A percentile compares a stretch with the other conserved stretches of the same genome.
phyloP scores from a whole-genome alignment of 345 rosid genomes.

The Citrus hindsii region DNA sequence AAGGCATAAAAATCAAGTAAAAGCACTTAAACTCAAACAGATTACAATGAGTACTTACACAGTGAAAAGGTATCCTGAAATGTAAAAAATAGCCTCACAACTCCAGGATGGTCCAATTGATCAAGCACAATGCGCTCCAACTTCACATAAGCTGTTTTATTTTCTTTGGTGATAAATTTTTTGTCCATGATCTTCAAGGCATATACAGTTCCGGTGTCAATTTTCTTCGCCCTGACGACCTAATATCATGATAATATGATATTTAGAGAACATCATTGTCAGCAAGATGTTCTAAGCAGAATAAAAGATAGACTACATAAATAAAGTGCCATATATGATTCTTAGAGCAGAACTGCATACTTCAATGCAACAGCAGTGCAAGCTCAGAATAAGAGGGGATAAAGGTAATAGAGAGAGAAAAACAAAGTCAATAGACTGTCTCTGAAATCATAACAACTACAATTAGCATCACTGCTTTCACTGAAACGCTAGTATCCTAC shows the following conservation, averaged over 20 bases:
- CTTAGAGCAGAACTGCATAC: neutral
- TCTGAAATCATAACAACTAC: neutral
- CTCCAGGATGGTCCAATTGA: slow-evolving; percentile 95
- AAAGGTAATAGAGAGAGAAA: neutral
- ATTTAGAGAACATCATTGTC: slow-evolving; percentile 8
- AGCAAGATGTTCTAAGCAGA: slow-evolving; percentile 3
- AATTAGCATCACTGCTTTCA: neutral
- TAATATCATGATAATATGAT: slow-evolving; percentile 26
- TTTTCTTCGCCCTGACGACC: slow-evolving; percentile 98
- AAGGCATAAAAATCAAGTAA: neutral
- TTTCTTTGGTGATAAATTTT: slow-evolving; percentile 95
- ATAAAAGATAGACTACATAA: neutral
- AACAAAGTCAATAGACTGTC: neutral
- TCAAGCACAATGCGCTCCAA: slow-evolving; percentile 93
- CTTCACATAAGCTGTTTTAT: slow-evolving; percentile 94
- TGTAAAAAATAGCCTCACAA: slow-evolving; percentile 82
- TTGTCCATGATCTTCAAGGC: slow-evolving; percentile 99
- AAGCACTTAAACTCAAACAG: slow-evolving; percentile 1
- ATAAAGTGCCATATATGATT: neutral
- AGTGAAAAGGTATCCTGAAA: slow-evolving; percentile 88
- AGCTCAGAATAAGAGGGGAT: neutral
- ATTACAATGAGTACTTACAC: slow-evolving; percentile 51
- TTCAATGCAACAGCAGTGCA: neutral
- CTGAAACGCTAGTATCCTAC: neutral
- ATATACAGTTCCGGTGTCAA: slow-evolving; percentile 74